phyloP scores from a whole-genome alignment of 768 basidiomycete genomes.

The Melanogaster broomeanus region DNA sequence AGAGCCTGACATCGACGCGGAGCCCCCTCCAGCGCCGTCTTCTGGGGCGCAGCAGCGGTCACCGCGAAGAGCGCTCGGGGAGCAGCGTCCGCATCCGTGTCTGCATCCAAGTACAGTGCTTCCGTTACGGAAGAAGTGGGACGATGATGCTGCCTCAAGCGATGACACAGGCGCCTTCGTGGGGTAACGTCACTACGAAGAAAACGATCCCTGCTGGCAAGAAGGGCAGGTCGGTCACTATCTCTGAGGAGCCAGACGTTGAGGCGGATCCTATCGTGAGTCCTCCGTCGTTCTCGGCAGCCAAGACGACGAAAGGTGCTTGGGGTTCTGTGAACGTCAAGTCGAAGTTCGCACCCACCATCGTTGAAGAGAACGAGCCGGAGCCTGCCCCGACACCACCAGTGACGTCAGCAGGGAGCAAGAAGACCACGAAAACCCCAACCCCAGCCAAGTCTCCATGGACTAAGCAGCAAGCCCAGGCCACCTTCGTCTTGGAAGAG shows the following conservation, averaged over 20 bases:
- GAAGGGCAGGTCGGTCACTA: slow-evolving; percentile 27
- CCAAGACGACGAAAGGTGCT: slow-evolving; percentile 11
- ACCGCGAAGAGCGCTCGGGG: slow-evolving; percentile 13
- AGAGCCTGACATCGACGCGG: slow-evolving; percentile 19
- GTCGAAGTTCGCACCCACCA: slow-evolving; percentile 13
- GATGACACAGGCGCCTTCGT: slow-evolving; percentile 3
- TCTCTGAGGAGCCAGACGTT: slow-evolving; percentile 26
- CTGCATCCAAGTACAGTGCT: slow-evolving; percentile 5
- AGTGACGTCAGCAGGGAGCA: slow-evolving; percentile 10
- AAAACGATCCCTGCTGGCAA: slow-evolving; percentile 11
- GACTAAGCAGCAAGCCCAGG: slow-evolving; percentile 20
- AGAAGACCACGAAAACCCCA: slow-evolving; percentile 10
- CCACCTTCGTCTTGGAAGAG: slow-evolving; percentile 14
- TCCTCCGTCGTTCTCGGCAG: slow-evolving; percentile 11
- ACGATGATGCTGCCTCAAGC: background rate
- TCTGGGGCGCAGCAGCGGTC: slow-evolving; percentile 17
- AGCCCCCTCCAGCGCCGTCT: slow-evolving; percentile 20
- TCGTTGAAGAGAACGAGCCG: slow-evolving; percentile 10
- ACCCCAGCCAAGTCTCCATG: background rate
- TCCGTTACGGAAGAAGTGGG: slow-evolving; percentile 11
- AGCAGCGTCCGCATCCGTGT: background rate
- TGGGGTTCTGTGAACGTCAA: slow-evolving; percentile 24
- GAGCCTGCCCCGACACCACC: slow-evolving; percentile 9
- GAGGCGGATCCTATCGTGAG: slow-evolving; percentile 24
- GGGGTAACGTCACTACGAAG: slow-evolving; percentile 11